Percentiles rank a stretch among this genome's conserved stretches.
phyloP scores from a whole-genome alignment of 495 filamentous ascomycete genomes.

The Neurospora africana region DNA sequence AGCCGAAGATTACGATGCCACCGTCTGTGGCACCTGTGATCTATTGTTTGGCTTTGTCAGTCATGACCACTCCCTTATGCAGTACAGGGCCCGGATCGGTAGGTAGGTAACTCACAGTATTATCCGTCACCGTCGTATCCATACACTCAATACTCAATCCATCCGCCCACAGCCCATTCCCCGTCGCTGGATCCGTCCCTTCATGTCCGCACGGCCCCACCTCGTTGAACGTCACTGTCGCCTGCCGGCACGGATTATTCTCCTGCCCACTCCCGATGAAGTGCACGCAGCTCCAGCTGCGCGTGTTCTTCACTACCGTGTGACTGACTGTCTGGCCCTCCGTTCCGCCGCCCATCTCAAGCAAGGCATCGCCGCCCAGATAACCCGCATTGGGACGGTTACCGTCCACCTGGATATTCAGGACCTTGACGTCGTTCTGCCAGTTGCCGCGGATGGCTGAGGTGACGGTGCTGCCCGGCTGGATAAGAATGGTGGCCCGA shows the following conservation, averaged over 20 bases:
- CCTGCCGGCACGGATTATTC: constrained; percentile 3
- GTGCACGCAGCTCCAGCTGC: constrained; percentile 12
- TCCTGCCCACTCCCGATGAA: constrained; percentile 4
- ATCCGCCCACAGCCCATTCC: constrained; percentile 8
- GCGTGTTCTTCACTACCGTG: constrained; percentile 3
- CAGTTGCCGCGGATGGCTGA: constrained; percentile 6
- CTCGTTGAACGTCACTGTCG: constrained; percentile 6
- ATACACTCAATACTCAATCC: constrained; percentile 10
- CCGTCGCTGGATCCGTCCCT: not conserved
- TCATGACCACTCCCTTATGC: not conserved
- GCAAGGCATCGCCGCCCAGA: constrained; percentile 3
- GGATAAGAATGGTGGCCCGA: constrained; percentile 6
- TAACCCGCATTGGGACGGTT: constrained; percentile 10
- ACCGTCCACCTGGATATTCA: constrained; percentile 9
- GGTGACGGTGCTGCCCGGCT: constrained; percentile 4
- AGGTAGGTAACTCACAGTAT: constrained; percentile 1
- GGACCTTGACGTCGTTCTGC: not conserved
- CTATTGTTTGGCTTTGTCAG: not conserved
- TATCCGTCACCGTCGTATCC: not conserved
- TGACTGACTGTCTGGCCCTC: constrained; percentile 5
- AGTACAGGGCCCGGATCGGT: too few species aligned
- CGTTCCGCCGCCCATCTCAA: constrained; percentile 11
- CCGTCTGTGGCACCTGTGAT: constrained; percentile 9
- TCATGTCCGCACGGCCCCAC: constrained; percentile 8
- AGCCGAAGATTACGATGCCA: constrained; percentile 11